Base-by-base conservation (phyloP, 805 yeast species). In the Myxozyma udenii region DNA sequence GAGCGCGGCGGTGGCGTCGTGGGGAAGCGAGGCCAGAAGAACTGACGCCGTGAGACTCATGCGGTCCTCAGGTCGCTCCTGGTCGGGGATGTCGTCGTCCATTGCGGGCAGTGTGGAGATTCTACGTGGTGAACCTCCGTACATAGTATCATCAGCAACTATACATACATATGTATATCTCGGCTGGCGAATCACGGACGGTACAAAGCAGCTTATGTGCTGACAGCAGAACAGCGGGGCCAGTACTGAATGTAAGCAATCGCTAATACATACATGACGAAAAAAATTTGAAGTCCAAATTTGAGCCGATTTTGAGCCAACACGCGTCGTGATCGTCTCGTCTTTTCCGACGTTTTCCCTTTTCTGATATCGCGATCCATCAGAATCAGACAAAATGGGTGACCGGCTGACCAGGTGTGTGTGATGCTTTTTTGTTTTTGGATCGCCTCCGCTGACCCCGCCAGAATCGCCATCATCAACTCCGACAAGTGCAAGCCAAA, bases 401-500 rank as follows among this genome's bases (percentile, higher is more conserved):
- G 51, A 47, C 33, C 46, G 51, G 46, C 36, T 47, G 41, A 47
- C 51, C 28, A 47, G 51, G 51, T 47, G 30, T 23, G 50, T 28
- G 38, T 40, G 14, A 14, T 46, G 22, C 14, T 21, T n/a, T 32
- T 22, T 23, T 18, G 19, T 5, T 23, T n/a, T n/a, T n/a, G n/a
- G n/a, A n/a, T n/a, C n/a, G n/a, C n/a, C n/a, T n/a, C n/a, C n/a
- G 23, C 32, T 48, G n/a, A 42, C 43, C 11, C 14, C 4, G 14
- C 14, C 35, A 90, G 98, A 86, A 90, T 93, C 70, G 98, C 98
- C 61, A 90, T 93, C 73, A 95, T 93, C 71, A 83, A 84, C 52
- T 82, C 81, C 42, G 98, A 93, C 78, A 89, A 80, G 73, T 93
- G 98, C 77, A 93, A 93, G 71, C 98, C 98, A 50, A 91, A 89